Percentiles rank a stretch among this genome's conserved stretches.
Conservation (phyloP, 2,329 filamentous ascomycete species). For the Pseudogymnoascus sp. region DNA sequence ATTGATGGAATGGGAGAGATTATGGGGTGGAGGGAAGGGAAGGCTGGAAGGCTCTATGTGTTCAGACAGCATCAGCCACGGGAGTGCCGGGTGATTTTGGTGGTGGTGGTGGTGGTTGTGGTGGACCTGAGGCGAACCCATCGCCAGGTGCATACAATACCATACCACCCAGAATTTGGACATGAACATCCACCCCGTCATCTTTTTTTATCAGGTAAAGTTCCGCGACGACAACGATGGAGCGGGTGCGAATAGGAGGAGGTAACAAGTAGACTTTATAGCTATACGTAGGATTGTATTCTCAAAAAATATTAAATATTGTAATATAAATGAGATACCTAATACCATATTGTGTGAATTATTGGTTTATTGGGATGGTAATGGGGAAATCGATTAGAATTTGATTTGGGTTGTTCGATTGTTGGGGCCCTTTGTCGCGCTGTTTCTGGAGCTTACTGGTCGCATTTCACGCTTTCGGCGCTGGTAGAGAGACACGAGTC, state of each 20-base stretch:
- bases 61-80: conserved; percentile 2
- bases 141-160: conserved; percentile 1
- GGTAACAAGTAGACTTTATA: background rate
- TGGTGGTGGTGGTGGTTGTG: conserved; percentile 8
- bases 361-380: background rate
- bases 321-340: background rate
- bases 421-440: conserved; percentile 3
- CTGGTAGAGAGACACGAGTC: background rate
- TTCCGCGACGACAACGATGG: background rate
- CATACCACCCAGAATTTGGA: background rate
- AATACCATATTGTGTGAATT: background rate
- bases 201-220: background rate
- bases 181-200: conserved; percentile 6
- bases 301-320: background rate
- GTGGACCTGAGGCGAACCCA: conserved; percentile 10
- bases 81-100: conserved; percentile 1
- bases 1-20: background rate
- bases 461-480: background rate
- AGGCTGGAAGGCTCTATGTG: conserved; percentile 9
- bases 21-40: background rate
- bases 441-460: background rate
- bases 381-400: background rate
- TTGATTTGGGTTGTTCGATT: background rate
- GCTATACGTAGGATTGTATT: no score
- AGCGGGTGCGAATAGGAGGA: background rate